These are phyloP conservation scores for Corymbia calophylla DNA, from an alignment of 441 rosid species.

Conservation along the genomic window DNA sequence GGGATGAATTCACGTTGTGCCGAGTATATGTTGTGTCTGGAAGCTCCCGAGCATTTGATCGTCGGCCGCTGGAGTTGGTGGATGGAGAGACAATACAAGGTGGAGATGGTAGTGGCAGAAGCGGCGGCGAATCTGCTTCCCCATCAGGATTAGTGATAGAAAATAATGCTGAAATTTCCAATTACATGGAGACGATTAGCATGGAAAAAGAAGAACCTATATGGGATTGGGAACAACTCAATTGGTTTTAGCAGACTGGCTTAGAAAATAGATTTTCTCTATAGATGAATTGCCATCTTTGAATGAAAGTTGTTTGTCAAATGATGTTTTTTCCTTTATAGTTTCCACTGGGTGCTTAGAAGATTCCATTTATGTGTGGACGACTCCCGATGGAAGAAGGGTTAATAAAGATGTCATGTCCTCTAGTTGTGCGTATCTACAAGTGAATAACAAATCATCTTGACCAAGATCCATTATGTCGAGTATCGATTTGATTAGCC, in stretches of 20 bases:
- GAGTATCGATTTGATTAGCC: background rate
- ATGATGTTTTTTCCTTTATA: background rate
- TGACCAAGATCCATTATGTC: background rate
- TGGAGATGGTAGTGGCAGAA: background rate
- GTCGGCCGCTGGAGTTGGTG: background rate
- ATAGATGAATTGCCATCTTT: background rate
- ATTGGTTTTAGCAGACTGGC: background rate
- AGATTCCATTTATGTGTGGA: background rate
- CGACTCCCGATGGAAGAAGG: background rate
- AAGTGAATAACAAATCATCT: background rate
- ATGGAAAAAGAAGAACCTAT: background rate
- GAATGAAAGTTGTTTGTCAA: background rate
- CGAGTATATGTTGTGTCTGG: background rate
- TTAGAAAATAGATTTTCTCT: background rate
- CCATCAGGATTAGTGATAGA: background rate
- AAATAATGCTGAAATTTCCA: background rate
- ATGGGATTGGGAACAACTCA: background rate
- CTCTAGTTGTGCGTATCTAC: background rate
- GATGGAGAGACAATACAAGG: background rate
- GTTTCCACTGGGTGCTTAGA: background rate
- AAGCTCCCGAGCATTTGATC: background rate
- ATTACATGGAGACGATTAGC: background rate
- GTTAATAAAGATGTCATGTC: background rate
- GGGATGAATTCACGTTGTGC: background rate
- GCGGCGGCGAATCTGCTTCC: background rate